Evolutionary conservation across 78 protist genomes (phyloP), one percentile per base, ranked within the genome.

Genomic region (Acrasis kona): DNA sequence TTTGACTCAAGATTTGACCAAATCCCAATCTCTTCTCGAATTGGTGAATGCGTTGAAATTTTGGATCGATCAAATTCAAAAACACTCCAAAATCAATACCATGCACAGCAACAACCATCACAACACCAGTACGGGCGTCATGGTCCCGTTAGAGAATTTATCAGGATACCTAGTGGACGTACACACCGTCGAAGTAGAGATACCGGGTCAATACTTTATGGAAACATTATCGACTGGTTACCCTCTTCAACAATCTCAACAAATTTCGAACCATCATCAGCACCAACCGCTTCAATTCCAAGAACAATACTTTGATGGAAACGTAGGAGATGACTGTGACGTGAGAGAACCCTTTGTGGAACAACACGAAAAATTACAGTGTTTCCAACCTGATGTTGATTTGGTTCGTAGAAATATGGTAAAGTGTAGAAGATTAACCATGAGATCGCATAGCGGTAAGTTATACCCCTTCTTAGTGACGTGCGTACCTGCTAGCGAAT

Each of bases 341-440:
- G n/a, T 50, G 61, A 19, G 28, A 67, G 71, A 67, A 19, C 71
- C 71, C n/a, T 67, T 19, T 67, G 71, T 67, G 71, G 71, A 67
- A 19, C 19, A 67, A 19, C 71, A 67, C 19, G 71, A 67, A 30
- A 67, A 19, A 67, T 19, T 67, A 19, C n/a, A 31, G n/a, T 19
- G 28, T 19, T 67, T 67, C 71, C 28, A 30, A 19, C 19, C 71
- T 19, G 66, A 67, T 30, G 28, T 19, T 67, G 65, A 19, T 19
- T 19, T 19, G 19, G 71, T 67, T 67, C 71, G 19, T 30, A 67
- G 71, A 67, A 19, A 19, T 67, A 19, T 19, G 19, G 71, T 67
- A 30, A 19, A 19, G n/a, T 67, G 66, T 19, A 19, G 71, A 30
- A 19, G 71, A 19, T 12, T 67, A 30, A 29, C 19, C 12, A 29